A percentile compares a stretch with the other conserved stretches of the same genome.
phyloP scores from a whole-genome alignment of 2,329 filamentous ascomycete genomes.

The Ophiostoma ips region DNA sequence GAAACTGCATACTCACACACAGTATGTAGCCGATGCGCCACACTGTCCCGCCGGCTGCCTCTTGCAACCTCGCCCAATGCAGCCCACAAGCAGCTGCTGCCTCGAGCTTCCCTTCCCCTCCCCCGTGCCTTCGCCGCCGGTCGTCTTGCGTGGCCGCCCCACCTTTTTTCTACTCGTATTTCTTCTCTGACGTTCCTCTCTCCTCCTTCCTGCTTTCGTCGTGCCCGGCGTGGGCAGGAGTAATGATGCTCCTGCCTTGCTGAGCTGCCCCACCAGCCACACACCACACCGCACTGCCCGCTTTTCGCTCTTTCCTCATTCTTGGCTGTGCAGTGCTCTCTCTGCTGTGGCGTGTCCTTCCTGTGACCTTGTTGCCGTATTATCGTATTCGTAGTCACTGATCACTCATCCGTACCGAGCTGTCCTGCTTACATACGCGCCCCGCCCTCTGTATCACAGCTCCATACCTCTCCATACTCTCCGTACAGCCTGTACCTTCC shows the following conservation, averaged over 20 bases:
- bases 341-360: too few relatives aligned
- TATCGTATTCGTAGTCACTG: too few relatives aligned
- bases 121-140: neutral
- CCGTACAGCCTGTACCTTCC: neutral
- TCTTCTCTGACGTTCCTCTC: too few relatives aligned
- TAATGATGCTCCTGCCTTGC: neutral
- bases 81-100: neutral
- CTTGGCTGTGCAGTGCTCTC: neutral
- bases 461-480: neutral
- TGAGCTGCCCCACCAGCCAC: neutral
- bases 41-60: neutral
- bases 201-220: neutral
- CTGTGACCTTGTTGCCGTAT: too few relatives aligned
- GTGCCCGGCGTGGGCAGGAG: neutral
- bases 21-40: conserved; percentile 2
- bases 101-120: neutral
- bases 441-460: neutral
- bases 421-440: neutral
- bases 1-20: too few relatives aligned
- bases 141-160: neutral
- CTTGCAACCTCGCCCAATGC: neutral
- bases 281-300: neutral
- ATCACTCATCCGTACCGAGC: too few relatives aligned
- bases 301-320: neutral
- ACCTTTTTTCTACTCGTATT: neutral